These are phyloP conservation scores for Ceratocystis lukuohia DNA, from an alignment of 2,329 filamentous ascomycete species.

Conservation along the genomic window DNA sequence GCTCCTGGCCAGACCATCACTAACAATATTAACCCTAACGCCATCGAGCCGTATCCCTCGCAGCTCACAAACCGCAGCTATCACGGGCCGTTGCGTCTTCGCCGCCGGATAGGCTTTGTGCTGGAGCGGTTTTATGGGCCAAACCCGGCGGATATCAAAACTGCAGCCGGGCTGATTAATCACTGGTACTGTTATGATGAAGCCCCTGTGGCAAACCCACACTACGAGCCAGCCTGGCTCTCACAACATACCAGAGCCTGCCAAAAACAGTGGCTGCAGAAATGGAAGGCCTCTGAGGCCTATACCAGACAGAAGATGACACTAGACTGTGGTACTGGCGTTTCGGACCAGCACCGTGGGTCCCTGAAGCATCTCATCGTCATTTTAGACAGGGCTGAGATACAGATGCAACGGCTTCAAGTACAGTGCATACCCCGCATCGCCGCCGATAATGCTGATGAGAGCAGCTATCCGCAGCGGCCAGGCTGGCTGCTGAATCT, in stretches of 20 bases:
- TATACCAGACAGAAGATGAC: slow-evolving; percentile 6
- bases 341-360: slow-evolving; percentile 19
- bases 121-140: slow-evolving; percentile 24
- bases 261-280: slow-evolving; percentile 15
- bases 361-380: slow-evolving; percentile 27
- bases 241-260: slow-evolving; percentile 17
- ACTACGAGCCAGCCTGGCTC: slow-evolving; percentile 21
- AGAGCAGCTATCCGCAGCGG: slow-evolving; percentile 21
- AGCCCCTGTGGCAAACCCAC: slow-evolving; percentile 17
- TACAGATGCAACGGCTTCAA: slow-evolving; percentile 24
- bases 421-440: slow-evolving; percentile 15
- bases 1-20: slow-evolving; percentile 24
- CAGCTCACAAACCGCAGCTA: slow-evolving; percentile 24
- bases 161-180: slow-evolving; percentile 21
- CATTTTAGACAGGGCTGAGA: slow-evolving; percentile 24
- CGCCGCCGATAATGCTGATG: slow-evolving; percentile 19
- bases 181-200: slow-evolving; percentile 28
- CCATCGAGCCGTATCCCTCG: slow-evolving; percentile 26
- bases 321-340: slow-evolving; percentile 24
- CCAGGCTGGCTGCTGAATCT: slow-evolving; percentile 42
- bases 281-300: slow-evolving; percentile 12
- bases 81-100: slow-evolving; percentile 27
- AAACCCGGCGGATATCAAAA: slow-evolving; percentile 20
- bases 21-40: slow-evolving; percentile 22
- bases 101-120: slow-evolving; percentile 21